phyloP scores from a whole-genome alignment of 306 rosid species.

The Begonia loranthoides region DNA sequence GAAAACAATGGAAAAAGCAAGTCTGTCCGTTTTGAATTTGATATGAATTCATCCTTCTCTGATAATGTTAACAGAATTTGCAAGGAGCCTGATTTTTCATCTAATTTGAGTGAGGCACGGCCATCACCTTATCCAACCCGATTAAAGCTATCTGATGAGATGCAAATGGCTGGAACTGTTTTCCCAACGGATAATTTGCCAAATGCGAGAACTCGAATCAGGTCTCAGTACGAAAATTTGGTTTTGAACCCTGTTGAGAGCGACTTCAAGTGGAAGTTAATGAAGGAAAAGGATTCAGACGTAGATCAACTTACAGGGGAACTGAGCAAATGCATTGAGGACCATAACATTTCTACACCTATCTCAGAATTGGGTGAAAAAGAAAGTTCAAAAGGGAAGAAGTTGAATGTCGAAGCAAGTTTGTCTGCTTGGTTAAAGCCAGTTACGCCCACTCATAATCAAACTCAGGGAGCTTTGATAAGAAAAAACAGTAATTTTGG shows the following conservation, averaged over 20 bases:
- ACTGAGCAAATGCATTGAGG: conserved; percentile 27
- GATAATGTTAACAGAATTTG: conserved; percentile 19
- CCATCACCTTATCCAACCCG: conserved; percentile 71
- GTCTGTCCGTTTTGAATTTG: conserved; percentile 71
- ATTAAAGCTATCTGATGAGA: conserved; percentile 55
- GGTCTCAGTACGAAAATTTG: conserved; percentile 60
- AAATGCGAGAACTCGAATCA: conserved; percentile 37
- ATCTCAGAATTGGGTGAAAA: conserved; percentile 17
- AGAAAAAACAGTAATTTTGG: conserved; percentile 18
- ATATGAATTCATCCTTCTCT: conserved; percentile 25
- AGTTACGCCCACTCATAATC: conserved; percentile 15
- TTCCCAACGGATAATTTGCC: conserved; percentile 43
- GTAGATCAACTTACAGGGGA: conserved; percentile 29
- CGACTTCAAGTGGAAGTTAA: conserved; percentile 23
- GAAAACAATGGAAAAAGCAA: conserved; percentile 37
- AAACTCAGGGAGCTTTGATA: conserved; percentile 15
- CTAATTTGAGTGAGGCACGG: conserved; percentile 35
- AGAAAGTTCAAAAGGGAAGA: conserved; percentile 21
- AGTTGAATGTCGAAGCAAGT: conserved; percentile 43
- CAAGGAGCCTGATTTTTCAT: conserved; percentile 24
- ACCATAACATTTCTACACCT: conserved; percentile 27
- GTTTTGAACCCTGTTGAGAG: conserved; percentile 28
- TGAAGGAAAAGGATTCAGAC: conserved; percentile 33
- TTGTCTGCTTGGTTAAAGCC: conserved; percentile 59
- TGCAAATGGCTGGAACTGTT: conserved; percentile 96